Conservation (phyloP, 2,329 filamentous ascomycete genomes). For the Mariannaea elegans region DNA sequence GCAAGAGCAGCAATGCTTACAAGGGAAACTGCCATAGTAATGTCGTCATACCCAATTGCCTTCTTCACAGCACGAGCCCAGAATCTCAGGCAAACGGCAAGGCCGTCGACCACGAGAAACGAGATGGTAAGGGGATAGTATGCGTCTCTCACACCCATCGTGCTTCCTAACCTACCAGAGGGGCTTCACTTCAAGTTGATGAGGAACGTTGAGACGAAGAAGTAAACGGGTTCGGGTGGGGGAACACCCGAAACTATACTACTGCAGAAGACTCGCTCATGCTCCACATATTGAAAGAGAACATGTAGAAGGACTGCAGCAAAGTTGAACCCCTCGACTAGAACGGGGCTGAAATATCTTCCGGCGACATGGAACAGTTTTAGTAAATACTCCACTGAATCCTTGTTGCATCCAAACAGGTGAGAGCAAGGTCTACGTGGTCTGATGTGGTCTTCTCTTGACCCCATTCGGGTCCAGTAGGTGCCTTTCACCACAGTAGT, state of each 20-base stretch:
- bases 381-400: not conserved
- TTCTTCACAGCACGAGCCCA: constrained; percentile 1
- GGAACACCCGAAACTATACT: not conserved
- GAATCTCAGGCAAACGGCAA: constrained; percentile 1
- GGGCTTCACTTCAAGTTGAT: not conserved
- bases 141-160: not conserved
- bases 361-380: not conserved
- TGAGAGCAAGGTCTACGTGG: not conserved
- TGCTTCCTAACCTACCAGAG: not conserved
- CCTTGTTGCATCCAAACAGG: not conserved
- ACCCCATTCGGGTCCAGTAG: not conserved
- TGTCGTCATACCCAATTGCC: not conserved
- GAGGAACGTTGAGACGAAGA: not conserved
- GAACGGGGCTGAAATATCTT: not conserved
- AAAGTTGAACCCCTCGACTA: not conserved
- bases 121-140: not conserved
- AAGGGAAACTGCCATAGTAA: not conserved
- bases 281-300: not conserved
- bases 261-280: not conserved
- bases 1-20: not conserved
- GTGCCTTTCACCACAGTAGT: not conserved
- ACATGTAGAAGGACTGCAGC: not conserved
- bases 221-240: not conserved
- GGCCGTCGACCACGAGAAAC: constrained; percentile 3
- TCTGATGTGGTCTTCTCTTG: not conserved